phyloP scores from a whole-genome alignment of 768 basidiomycete species.

The Leccinum broughii region DNA sequence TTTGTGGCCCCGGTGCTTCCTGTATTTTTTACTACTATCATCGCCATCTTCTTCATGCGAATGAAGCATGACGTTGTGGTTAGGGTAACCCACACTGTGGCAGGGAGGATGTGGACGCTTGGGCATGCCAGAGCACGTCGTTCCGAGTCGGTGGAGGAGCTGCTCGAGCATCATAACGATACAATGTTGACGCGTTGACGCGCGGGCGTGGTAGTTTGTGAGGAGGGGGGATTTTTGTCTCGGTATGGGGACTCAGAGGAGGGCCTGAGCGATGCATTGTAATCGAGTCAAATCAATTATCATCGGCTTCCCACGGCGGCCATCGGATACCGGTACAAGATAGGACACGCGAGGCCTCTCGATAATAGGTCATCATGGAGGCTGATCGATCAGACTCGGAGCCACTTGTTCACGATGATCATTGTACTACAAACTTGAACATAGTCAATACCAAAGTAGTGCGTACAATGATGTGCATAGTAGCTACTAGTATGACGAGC shows the following conservation, averaged over 20 bases:
- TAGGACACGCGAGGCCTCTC: conserved; percentile 56
- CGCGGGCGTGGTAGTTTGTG: too few relatives aligned
- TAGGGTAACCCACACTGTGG: conserved; percentile 10
- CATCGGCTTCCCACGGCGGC: conserved; percentile 97
- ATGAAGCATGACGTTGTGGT: conserved; percentile 2
- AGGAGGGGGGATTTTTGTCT: too few relatives aligned
- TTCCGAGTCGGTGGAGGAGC: conserved; percentile 53
- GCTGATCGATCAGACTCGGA: conserved; percentile 50
- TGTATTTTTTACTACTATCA: conserved; percentile 42
- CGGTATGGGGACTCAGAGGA: too few relatives aligned
- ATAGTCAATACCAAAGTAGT: too few relatives aligned
- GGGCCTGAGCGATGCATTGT: too few relatives aligned
- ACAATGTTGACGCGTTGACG: too few relatives aligned
- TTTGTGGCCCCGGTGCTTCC: conserved; percentile 5
- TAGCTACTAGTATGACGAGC: too few relatives aligned
- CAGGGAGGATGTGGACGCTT: conserved; percentile 31
- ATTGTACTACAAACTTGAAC: too few relatives aligned
- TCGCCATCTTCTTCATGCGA: conserved; percentile 5
- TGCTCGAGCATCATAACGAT: conserved; percentile 59
- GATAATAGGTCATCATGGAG: conserved; percentile 90
- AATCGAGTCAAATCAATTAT: too few relatives aligned
- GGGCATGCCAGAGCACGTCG: conserved; percentile 54
- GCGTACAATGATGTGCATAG: too few relatives aligned
- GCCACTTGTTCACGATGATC: too few relatives aligned
- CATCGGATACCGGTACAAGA: not conserved